Conservation (phyloP, 352 stramenopile species). For the Elongisporangium prolatum region DNA sequence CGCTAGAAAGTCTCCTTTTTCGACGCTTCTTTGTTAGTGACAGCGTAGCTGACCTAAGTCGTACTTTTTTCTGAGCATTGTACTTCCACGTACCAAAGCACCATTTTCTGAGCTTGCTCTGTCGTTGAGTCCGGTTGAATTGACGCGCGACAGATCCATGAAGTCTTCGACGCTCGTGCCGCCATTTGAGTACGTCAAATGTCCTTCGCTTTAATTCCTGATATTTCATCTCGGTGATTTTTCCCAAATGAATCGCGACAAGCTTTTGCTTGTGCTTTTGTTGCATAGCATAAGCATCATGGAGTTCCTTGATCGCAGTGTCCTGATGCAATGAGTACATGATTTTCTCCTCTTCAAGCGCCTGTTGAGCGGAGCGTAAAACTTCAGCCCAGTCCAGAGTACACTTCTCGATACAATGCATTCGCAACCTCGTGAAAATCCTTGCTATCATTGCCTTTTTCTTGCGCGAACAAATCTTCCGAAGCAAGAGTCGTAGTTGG, state of each 20-base stretch:
- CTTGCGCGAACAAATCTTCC: neutral
- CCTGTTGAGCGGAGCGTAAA: slow-evolving; percentile 27
- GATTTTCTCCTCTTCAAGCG: slow-evolving; percentile 41
- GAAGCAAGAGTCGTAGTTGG: slow-evolving; percentile 3
- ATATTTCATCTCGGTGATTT: slow-evolving; percentile 11
- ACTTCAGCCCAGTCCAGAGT: slow-evolving; percentile 32
- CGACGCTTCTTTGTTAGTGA: neutral
- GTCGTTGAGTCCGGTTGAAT: slow-evolving; percentile 14
- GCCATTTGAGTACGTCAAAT: slow-evolving; percentile 15
- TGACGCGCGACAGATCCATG: slow-evolving; percentile 14
- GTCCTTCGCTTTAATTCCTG: slow-evolving; percentile 10
- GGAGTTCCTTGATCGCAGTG: slow-evolving; percentile 24
- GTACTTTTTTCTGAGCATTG: neutral
- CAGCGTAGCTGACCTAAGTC: neutral
- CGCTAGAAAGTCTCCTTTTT: neutral
- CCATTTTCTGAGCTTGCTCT: slow-evolving; percentile 3
- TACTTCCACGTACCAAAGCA: slow-evolving; percentile 16
- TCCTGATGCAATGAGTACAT: slow-evolving; percentile 31
- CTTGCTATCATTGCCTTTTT: neutral
- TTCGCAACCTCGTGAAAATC: slow-evolving; percentile 15
- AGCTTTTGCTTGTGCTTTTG: slow-evolving; percentile 17
- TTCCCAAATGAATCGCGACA: slow-evolving; percentile 13
- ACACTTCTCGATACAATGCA: slow-evolving; percentile 26
- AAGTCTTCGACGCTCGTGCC: slow-evolving; percentile 6
- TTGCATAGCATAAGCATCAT: slow-evolving; percentile 17